Evolutionary conservation across 495 filamentous ascomycete genomes (phyloP), one percentile per base, ranked within the genome.

Genomic region (Jackrogersella multiformis): DNA sequence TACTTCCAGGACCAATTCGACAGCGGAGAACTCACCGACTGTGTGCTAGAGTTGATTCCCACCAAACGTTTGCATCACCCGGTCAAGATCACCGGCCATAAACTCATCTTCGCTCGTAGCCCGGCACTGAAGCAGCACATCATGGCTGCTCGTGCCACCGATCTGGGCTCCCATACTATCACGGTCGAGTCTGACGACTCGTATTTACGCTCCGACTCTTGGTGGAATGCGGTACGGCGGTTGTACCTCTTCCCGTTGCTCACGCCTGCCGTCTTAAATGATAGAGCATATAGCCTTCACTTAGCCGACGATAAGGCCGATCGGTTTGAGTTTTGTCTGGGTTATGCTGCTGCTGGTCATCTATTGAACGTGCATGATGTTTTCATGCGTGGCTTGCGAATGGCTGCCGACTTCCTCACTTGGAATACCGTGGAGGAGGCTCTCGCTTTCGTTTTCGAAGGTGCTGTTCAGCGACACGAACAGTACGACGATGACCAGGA

Each of bases 391-490:
- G 84, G 82, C 12, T 49, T 85, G 13, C 75, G 82, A 12, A 74
- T 84, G 56, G 84, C 84, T 9, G 66, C 64, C 39, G 72, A 75
- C 18, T 75, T 83, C 16, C 61, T 89, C 23, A 73, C 59, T 55
- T 88, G 85, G 85, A 75, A 78, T 5, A 88, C 84, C 2, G 55
- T 88, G 9, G 86, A 87, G 57, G 69, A 76, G 12, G 82, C 79
- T 28, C 67, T 85, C 18, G 70, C 72, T 48, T 82, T 81, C 54
- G 57, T 74, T 42, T 56, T 74, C 12, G 58, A 69, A 16, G 67
- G 64, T 39, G 67, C 67, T 9, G 55, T 56, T 24, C 65, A 68
- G 41, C 68, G 63, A 32, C 66, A 74, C 7, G 49, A 70, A 32
- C 61, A 72, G 39, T 62, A 72, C 26, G 65, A 61, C 35, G 53